Percentiles rank a stretch among this genome's conserved stretches.
phyloP scores from a whole-genome alignment of 2,329 filamentous ascomycete genomes.

The Dactylellina leptospora region DNA sequence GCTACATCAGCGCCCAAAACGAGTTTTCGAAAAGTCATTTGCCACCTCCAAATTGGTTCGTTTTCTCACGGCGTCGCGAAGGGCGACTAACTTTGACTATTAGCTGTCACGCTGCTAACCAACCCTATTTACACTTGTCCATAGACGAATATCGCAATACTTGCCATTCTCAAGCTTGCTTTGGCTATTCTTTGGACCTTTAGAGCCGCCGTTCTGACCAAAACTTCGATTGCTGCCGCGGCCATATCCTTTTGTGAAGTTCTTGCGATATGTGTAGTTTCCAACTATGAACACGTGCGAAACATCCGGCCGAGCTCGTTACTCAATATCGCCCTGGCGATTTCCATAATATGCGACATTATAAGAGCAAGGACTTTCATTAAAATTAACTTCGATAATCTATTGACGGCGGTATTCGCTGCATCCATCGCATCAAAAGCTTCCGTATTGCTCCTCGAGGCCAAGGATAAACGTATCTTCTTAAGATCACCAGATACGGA shows the following conservation, averaged over 20 bases:
- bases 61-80: neutral
- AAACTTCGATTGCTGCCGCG: constrained; percentile 29
- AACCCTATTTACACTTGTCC: neutral
- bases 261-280: constrained; percentile 34
- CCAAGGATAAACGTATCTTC: constrained; percentile 40
- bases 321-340: constrained; percentile 20
- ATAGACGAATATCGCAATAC: constrained; percentile 28
- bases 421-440: constrained; percentile 38
- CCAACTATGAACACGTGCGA: constrained; percentile 41
- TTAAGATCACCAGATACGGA: constrained; percentile 54
- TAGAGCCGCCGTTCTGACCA: constrained; percentile 25
- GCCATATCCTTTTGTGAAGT: constrained; percentile 43
- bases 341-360: constrained; percentile 41
- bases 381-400: constrained; percentile 35
- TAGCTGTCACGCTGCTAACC: too few relatives aligned
- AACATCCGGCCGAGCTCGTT: constrained; percentile 47
- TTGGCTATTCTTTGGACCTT: constrained; percentile 37
- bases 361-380: constrained; percentile 37
- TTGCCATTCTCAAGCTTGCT: constrained; percentile 36
- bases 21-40: constrained; percentile 46
- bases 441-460: constrained; percentile 41
- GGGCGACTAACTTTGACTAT: neutral
- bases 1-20: constrained; percentile 21
- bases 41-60: constrained; percentile 40
- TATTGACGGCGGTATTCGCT: constrained; percentile 35